Evolutionary conservation across 2,329 filamentous ascomycete species (phyloP).

Genomic region (Cladosporium sp.): DNA sequence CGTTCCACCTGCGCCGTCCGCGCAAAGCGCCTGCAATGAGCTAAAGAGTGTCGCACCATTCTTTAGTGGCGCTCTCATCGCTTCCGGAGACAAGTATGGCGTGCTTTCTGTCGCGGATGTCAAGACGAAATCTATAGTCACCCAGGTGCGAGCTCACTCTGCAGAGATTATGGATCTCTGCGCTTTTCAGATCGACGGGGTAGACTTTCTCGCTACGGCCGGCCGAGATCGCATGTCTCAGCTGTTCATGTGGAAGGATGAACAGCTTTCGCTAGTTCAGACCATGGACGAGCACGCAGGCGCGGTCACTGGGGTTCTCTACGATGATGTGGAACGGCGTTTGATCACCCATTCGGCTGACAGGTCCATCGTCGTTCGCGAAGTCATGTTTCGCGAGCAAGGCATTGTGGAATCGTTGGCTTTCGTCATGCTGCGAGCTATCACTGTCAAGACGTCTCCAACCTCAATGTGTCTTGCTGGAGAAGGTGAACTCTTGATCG

Average conservation of each 20-base stretch:
- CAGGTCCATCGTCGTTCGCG: slow-evolving; percentile 75
- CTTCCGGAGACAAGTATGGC: slow-evolving; percentile 84
- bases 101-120: slow-evolving; percentile 58
- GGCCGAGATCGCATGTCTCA: slow-evolving; percentile 89
- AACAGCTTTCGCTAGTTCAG: slow-evolving; percentile 63
- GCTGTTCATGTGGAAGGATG: slow-evolving; percentile 61
- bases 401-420: slow-evolving; percentile 55
- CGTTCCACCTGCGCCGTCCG: slow-evolving; percentile 34
- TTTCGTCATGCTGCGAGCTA: slow-evolving; percentile 68
- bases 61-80: slow-evolving; percentile 57
- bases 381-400: slow-evolving; percentile 65
- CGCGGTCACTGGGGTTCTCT: slow-evolving; percentile 69
- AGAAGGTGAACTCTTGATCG: slow-evolving; percentile 51
- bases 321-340: slow-evolving; percentile 52
- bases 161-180: slow-evolving; percentile 78
- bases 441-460: slow-evolving; percentile 80
- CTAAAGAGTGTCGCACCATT: slow-evolving; percentile 55
- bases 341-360: slow-evolving; percentile 85
- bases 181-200: slow-evolving; percentile 57
- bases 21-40: slow-evolving; percentile 41
- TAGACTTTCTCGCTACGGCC: slow-evolving; percentile 69
- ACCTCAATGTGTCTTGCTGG: slow-evolving; percentile 73
- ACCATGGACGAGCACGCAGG: slow-evolving; percentile 89
- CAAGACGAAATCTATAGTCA: slow-evolving; percentile 53
- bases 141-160: slow-evolving; percentile 78